These are phyloP conservation scores for Fusarium denticulatum DNA, from an alignment of 2,329 filamentous ascomycete genomes.

Conservation along the genomic window DNA sequence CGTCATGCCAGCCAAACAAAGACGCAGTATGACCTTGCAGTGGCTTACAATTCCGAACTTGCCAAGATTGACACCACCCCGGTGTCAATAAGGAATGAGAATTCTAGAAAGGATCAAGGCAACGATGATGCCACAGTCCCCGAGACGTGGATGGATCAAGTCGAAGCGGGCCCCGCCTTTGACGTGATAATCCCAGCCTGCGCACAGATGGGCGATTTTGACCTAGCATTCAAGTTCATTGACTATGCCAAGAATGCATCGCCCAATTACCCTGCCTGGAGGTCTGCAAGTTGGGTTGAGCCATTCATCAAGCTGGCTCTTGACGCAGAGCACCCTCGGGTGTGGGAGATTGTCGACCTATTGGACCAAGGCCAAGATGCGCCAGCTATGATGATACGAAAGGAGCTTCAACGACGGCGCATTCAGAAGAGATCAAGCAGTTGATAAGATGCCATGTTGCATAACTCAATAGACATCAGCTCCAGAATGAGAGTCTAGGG, in stretches of 20 bases:
- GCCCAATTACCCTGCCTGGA: conserved; percentile 6
- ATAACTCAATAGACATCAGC: background rate
- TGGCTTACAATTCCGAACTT: conserved; percentile 44
- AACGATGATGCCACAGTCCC: background rate
- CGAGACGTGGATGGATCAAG: conserved; percentile 16
- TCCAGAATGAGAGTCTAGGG: background rate
- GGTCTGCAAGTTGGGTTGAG: conserved; percentile 41
- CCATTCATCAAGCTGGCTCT: conserved; percentile 43
- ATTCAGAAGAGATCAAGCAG: conserved; percentile 25
- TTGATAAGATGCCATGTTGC: background rate
- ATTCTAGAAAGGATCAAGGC: conserved; percentile 4
- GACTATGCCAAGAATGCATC: conserved; percentile 7
- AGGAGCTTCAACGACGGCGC: conserved; percentile 41
- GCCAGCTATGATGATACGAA: conserved; percentile 33
- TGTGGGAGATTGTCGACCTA: conserved; percentile 48
- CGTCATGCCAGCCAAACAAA: conserved; percentile 41
- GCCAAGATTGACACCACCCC: conserved; percentile 12
- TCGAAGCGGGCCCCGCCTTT: conserved; percentile 31
- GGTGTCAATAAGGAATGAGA: background rate
- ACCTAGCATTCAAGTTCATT: conserved; percentile 49
- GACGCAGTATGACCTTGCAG: conserved; percentile 40
- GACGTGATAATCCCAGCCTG: conserved; percentile 45
- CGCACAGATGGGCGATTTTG: conserved; percentile 43
- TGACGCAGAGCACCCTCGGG: conserved; percentile 44
- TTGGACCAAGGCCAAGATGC: conserved; percentile 36